A percentile compares a stretch with the other conserved stretches of the same genome.
phyloP scores from a whole-genome alignment of 805 yeast species.

The Ogataea polymorpha region DNA sequence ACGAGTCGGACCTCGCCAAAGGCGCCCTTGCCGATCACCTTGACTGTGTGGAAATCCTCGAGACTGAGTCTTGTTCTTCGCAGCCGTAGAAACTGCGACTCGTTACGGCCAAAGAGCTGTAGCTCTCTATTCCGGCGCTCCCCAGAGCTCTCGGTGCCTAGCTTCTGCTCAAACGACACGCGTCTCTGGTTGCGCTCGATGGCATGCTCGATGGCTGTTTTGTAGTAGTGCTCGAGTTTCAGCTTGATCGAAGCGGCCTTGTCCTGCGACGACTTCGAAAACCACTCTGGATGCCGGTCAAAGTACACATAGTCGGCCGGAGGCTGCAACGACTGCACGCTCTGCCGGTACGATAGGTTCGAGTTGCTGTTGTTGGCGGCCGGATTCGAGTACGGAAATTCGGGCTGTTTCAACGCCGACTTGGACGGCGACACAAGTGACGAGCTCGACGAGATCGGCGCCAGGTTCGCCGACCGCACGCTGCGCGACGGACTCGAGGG shows the following conservation, averaged over 20 bases:
- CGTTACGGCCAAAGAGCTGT: slow-evolving; percentile 80
- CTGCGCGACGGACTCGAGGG: slow-evolving; percentile 36
- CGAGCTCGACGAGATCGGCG: slow-evolving; percentile 31
- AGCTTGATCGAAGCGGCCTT: slow-evolving; percentile 81
- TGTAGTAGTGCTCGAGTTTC: slow-evolving; percentile 79
- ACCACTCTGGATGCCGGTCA: slow-evolving; percentile 77
- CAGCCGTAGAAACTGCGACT: slow-evolving; percentile 79
- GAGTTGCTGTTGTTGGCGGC: slow-evolving; percentile 30
- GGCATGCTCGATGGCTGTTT: slow-evolving; percentile 83
- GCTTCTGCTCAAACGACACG: slow-evolving; percentile 72
- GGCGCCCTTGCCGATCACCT: slow-evolving; percentile 94
- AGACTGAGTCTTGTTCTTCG: slow-evolving; percentile 79
- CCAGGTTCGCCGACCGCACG: slow-evolving; percentile 29
- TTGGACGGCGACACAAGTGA: slow-evolving; percentile 30
- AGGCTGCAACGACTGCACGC: slow-evolving; percentile 15
- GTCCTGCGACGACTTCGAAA: slow-evolving; percentile 75
- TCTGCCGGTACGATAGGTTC: slow-evolving; percentile 20
- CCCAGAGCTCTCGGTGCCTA: slow-evolving; percentile 71
- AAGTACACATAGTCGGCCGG: slow-evolving; percentile 58
- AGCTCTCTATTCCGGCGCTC: slow-evolving; percentile 83
- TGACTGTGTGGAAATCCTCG: slow-evolving; percentile 84
- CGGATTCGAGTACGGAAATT: slow-evolving; percentile 22
- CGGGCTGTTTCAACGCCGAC: slow-evolving; percentile 15
- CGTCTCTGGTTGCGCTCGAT: slow-evolving; percentile 94
- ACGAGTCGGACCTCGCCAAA: slow-evolving; percentile 96